Conservation (phyloP, 345 rosid genomes). For the Laguncularia racemosa region DNA sequence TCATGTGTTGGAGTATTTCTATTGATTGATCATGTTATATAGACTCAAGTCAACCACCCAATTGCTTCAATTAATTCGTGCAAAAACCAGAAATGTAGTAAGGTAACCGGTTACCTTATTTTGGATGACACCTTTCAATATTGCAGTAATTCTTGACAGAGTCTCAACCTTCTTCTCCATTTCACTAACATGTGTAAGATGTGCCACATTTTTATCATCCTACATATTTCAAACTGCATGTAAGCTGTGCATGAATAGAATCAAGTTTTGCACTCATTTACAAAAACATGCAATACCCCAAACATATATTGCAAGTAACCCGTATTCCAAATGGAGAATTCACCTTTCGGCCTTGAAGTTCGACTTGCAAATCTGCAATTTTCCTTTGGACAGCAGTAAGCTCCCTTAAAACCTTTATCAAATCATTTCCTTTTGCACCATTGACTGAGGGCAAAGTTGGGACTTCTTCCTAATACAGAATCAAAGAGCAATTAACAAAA, state of each 20-base stretch:
- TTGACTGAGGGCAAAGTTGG: slow-evolving; percentile 45
- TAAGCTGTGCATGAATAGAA: neutral
- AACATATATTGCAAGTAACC: neutral
- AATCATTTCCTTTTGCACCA: slow-evolving; percentile 77
- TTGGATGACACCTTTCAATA: slow-evolving; percentile 92
- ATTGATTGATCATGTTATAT: no score
- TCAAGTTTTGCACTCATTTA: neutral
- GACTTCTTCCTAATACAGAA: slow-evolving; percentile 44
- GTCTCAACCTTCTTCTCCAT: slow-evolving; percentile 95
- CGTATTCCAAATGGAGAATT: neutral
- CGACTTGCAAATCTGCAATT: slow-evolving; percentile 92
- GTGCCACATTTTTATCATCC: slow-evolving; percentile 97
- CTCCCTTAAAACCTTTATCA: slow-evolving; percentile 74
- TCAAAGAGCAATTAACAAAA: neutral
- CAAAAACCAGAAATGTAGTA: neutral
- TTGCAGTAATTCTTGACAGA: slow-evolving; percentile 76
- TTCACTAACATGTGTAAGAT: slow-evolving; percentile 90
- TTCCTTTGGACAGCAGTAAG: slow-evolving; percentile 83
- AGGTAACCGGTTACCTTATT: slow-evolving; percentile 58
- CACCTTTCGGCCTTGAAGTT: slow-evolving; percentile 99
- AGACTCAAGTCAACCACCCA: no score
- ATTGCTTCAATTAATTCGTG: no score
- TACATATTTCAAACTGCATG: slow-evolving; percentile 8
- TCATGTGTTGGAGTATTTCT: neutral
- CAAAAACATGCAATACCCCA: neutral